These are phyloP conservation scores for Apium graveolens DNA, from an alignment of 129 eudicot species.

Conservation along the genomic window DNA sequence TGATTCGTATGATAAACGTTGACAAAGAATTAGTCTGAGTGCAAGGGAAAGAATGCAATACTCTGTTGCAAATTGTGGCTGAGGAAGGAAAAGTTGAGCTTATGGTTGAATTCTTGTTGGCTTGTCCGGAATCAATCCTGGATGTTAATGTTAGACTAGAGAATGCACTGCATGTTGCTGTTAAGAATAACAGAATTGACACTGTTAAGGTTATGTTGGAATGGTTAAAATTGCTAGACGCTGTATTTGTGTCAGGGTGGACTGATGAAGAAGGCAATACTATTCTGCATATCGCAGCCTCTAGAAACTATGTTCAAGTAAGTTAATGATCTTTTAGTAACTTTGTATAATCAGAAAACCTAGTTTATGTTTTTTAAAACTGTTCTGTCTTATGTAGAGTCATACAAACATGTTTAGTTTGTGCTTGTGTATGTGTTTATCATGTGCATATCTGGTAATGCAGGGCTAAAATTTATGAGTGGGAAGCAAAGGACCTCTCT, in stretches of 20 bases:
- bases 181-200: not conserved
- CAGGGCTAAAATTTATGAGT: too few species aligned
- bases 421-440: too few species aligned
- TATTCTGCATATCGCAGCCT: slow-evolving; percentile 1
- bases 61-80: not conserved
- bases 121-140: not conserved
- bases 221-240: not conserved
- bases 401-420: too few species aligned
- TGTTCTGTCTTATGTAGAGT: not conserved
- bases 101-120: not conserved
- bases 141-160: not conserved
- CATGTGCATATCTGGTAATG: too few species aligned
- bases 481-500: too few species aligned
- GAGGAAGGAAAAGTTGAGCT: not conserved
- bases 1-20: not conserved
- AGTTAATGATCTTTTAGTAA: not conserved
- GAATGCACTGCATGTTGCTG: not conserved
- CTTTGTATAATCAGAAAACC: too few species aligned
- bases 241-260: not conserved
- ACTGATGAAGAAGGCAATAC: not conserved
- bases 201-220: not conserved
- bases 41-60: not conserved
- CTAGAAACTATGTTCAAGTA: not conserved
- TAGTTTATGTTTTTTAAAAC: too few species aligned
- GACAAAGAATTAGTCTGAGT: not conserved